Evolutionary conservation across 225 moss, liverwort and hornwort species (phyloP).

Genomic region (Ulota crispa): DNA sequence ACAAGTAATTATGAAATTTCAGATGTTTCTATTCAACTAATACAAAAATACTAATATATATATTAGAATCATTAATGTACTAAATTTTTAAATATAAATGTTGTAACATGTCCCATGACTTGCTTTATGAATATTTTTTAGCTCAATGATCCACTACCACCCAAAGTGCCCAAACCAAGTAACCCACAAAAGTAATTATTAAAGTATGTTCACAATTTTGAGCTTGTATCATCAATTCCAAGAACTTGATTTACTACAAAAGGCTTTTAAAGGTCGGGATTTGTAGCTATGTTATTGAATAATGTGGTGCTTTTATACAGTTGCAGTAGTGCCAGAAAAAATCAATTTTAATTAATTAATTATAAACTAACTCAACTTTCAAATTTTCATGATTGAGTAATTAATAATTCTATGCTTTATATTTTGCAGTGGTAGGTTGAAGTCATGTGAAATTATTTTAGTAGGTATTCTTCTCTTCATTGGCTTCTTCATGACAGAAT

Average conservation of each 20-base stretch:
- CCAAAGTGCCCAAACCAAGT: rapidly evolving
- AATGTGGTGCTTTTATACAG: not conserved
- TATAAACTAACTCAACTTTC: no score
- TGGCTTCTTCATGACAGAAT: not conserved
- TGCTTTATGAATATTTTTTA: not conserved
- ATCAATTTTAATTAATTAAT: no score
- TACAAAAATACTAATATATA: no score
- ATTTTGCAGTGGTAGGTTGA: not conserved
- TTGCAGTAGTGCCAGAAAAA: not conserved
- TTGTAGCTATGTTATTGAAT: not conserved
- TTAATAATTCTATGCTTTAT: no score
- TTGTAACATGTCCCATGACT: no score
- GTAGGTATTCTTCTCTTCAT: not conserved
- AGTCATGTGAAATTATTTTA: not conserved
- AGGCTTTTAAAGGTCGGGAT: not conserved
- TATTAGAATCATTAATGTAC: no score
- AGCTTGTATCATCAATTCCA: not conserved
- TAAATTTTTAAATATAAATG: no score
- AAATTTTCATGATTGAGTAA: no score
- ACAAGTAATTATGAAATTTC: no score
- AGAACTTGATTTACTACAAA: not conserved
- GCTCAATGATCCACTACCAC: not conserved
- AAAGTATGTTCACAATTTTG: not conserved
- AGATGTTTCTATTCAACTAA: no score
- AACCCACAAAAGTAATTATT: rapidly evolving